These are phyloP conservation scores for Wickerhamomyces pijperi DNA, from an alignment of 805 yeast genomes.

Conservation along the genomic window DNA sequence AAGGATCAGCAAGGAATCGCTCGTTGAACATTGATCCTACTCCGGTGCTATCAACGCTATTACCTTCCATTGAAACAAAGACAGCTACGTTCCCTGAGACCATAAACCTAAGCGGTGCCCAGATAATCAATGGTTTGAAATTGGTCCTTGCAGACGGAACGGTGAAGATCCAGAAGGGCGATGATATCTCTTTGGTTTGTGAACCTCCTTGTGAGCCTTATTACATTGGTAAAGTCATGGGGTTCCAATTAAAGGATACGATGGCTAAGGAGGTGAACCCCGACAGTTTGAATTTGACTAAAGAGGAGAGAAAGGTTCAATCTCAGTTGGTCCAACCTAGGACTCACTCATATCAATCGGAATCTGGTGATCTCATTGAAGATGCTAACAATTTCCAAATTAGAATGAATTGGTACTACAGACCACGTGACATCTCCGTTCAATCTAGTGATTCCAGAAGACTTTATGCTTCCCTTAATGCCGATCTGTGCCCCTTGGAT, in stretches of 20 bases:
- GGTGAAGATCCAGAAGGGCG: slow-evolving; percentile 23
- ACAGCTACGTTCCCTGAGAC: slow-evolving; percentile 21
- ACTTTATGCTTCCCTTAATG: slow-evolving; percentile 75
- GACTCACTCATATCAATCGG: too few species aligned
- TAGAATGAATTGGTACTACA: slow-evolving; percentile 82
- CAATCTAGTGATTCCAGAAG: slow-evolving; percentile 60
- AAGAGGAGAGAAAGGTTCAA: too few species aligned
- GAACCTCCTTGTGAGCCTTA: slow-evolving; percentile 95
- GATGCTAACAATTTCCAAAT: slow-evolving; percentile 45
- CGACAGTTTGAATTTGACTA: too few species aligned
- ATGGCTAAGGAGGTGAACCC: too few species aligned
- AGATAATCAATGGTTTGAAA: slow-evolving; percentile 16
- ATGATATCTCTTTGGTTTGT: slow-evolving; percentile 70
- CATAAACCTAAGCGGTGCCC: slow-evolving; percentile 28
- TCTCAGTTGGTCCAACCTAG: too few species aligned
- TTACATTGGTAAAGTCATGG: slow-evolving; percentile 76
- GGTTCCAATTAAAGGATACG: slow-evolving; percentile 39
- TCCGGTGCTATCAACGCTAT: too few species aligned
- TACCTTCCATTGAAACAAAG: slow-evolving; percentile 13
- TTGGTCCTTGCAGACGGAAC: slow-evolving; percentile 13
- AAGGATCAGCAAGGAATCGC: too few species aligned
- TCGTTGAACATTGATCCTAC: slow-evolving; percentile 9
- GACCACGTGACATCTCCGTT: slow-evolving; percentile 76
- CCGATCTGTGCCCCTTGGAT: slow-evolving; percentile 67
- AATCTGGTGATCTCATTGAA: too few species aligned